Conservation (phyloP, 2,329 filamentous ascomycete species). For the Teratosphaeria epicoccoides region DNA sequence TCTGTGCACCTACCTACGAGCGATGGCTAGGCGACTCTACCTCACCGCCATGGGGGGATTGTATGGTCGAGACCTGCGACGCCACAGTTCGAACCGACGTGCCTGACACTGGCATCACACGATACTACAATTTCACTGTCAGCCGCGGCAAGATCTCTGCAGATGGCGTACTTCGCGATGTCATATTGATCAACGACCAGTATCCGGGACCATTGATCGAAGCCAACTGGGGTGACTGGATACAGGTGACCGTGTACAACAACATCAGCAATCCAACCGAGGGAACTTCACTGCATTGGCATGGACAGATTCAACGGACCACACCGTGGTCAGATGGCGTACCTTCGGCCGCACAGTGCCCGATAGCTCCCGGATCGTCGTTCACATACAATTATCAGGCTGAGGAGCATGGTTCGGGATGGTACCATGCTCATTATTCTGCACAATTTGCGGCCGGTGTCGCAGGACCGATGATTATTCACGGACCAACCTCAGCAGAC, state of each 20-base stretch:
- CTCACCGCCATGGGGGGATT: constrained; percentile 19
- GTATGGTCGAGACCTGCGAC: constrained; percentile 18
- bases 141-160: constrained; percentile 33
- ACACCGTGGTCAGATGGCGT: constrained; percentile 34
- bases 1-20: constrained; percentile 14
- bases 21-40: constrained; percentile 14
- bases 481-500: constrained; percentile 26
- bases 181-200: constrained; percentile 35
- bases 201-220: constrained; percentile 24
- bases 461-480: constrained; percentile 22
- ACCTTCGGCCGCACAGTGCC: constrained; percentile 31
- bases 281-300: constrained; percentile 33
- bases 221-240: constrained; percentile 33
- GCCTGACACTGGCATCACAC: constrained; percentile 29
- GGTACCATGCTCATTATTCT: constrained; percentile 32
- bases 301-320: constrained; percentile 27
- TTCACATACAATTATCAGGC: constrained; percentile 33
- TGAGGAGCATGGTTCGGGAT: constrained; percentile 25
- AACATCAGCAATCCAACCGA: constrained; percentile 21
- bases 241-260: constrained; percentile 26
- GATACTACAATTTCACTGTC: constrained; percentile 35
- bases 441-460: constrained; percentile 24
- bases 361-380: constrained; percentile 31
- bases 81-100: constrained; percentile 18
- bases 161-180: constrained; percentile 33